Percentiles rank a stretch among this genome's conserved stretches.
These are phyloP conservation scores for Nicotiana otophora DNA, from an alignment of 257 asterid genomes.

Conservation along the genomic window DNA sequence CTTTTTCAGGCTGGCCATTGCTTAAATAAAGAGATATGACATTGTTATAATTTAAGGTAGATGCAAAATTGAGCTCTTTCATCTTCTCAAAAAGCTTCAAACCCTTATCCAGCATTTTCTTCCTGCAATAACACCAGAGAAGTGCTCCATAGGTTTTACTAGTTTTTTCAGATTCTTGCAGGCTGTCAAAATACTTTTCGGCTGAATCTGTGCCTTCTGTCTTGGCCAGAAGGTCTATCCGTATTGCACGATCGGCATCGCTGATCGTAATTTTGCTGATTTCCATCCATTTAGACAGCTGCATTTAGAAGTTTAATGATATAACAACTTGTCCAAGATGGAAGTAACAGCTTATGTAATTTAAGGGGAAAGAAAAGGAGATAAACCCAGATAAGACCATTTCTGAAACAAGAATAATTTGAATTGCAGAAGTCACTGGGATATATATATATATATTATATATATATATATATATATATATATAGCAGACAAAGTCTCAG, in stretches of 20 bases:
- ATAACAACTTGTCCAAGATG: not conserved
- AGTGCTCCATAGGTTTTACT: conserved; percentile 67
- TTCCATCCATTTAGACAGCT: conserved; percentile 70
- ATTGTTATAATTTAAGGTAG: conserved; percentile 58
- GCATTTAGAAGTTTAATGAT: conserved; percentile 2
- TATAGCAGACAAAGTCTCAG: not conserved
- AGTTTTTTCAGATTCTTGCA: conserved; percentile 50
- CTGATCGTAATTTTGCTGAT: conserved; percentile 28
- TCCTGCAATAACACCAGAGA: conserved; percentile 54
- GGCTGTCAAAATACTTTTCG: conserved; percentile 53
- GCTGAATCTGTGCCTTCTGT: conserved; percentile 48
- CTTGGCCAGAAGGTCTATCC: conserved; percentile 55
- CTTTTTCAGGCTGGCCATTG: conserved; percentile 40
- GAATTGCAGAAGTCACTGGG: not conserved
- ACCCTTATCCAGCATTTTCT: conserved; percentile 48
- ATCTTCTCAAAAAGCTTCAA: conserved; percentile 49
- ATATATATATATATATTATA: not conserved
- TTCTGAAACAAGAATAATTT: not conserved
- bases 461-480: not conserved
- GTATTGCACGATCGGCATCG: conserved; percentile 48
- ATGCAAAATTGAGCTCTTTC: conserved; percentile 30
- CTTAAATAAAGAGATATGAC: conserved; percentile 40
- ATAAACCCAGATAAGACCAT: not conserved
- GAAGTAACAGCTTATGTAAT: not conserved
- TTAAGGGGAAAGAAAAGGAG: not conserved